Evolutionary conservation across 768 basidiomycete species (phyloP), one percentile per base, ranked within the genome.

Genomic region (Phylloporus rhodoxanthus): DNA sequence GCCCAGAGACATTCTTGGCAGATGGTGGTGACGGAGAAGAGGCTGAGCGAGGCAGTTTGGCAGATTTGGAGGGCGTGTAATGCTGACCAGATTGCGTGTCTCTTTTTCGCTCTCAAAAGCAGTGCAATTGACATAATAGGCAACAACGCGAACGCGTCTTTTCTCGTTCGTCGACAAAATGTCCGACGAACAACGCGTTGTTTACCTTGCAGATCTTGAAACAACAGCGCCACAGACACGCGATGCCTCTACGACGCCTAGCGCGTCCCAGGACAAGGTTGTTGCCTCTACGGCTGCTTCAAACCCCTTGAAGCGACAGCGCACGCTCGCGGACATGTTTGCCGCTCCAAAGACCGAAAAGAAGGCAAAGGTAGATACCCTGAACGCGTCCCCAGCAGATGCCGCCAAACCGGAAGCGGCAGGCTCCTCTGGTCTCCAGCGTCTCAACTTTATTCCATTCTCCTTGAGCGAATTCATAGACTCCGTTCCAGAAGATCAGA

Each of bases 11-110:
- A 69, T 75, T 75, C 63, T 70, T 79, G 57, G 77, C 72, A 57
- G 75, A 73, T 47, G 84, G 85, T 8, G 84, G 84, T 23, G 86
- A 88, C 0, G 85, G 86, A 2, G 87, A 87, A 14, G 86, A 87
- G 41, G 74, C 75, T 75, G 87, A 87, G 63, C 84, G 84, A 75
- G 84, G 76, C 86, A 87, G 83, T 62, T 79, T 87, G 80, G 60
- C 60, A 37, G 53, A 64, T 49, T 55, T 57, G 9, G 32, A 34
- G 29, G 29, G 45, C 29, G 40, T 34, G 34, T 6, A 17, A 14
- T 14, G 40, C 23, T 28, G 14, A 14, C n/a, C n/a, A n/a, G n/a
- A 40, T 5, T 17, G 26, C 25, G 41, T 42, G 26, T 42, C 26
- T 9, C 26, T 32, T 23, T 17, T 42, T 38, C 39, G 32, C 28